These are phyloP conservation scores for Xylaria sp. DNA, from an alignment of 2,329 filamentous ascomycete species.

Conservation along the genomic window DNA sequence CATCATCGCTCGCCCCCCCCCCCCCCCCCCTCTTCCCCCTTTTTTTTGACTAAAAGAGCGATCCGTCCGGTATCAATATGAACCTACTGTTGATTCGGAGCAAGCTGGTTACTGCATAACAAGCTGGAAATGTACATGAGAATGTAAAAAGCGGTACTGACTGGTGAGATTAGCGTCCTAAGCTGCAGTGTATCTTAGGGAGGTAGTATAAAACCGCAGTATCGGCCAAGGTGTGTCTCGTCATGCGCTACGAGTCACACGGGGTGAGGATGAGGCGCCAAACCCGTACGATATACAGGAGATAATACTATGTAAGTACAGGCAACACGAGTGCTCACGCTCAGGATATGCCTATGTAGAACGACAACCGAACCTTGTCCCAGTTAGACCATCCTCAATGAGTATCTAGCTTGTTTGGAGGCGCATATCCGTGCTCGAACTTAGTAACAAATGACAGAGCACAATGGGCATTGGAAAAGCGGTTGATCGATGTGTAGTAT, in stretches of 20 bases:
- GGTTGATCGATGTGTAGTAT: neutral
- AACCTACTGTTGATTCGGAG: neutral
- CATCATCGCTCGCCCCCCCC: too few species aligned
- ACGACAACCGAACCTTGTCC: neutral
- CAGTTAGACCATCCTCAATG: neutral
- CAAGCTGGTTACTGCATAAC: neutral
- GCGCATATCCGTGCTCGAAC: neutral
- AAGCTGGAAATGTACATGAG: constrained; percentile 9
- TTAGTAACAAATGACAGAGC: neutral
- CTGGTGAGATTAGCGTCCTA: neutral
- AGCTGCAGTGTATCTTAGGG: neutral
- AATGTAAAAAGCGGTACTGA: neutral
- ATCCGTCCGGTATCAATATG: neutral
- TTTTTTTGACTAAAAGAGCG: neutral
- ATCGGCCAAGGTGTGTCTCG: neutral
- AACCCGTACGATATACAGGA: neutral
- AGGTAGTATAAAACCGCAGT: neutral
- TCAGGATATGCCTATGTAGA: neutral
- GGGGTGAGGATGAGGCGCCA: constrained; percentile 2
- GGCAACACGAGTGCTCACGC: constrained; percentile 5
- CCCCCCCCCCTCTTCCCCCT: too few species aligned
- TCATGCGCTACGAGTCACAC: neutral
- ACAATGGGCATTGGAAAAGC: neutral
- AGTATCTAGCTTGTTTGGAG: constrained; percentile 1
- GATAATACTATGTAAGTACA: neutral